Evolutionary conservation across 345 rosid genomes (phyloP).

Genomic region (Moricandia arvensis): DNA sequence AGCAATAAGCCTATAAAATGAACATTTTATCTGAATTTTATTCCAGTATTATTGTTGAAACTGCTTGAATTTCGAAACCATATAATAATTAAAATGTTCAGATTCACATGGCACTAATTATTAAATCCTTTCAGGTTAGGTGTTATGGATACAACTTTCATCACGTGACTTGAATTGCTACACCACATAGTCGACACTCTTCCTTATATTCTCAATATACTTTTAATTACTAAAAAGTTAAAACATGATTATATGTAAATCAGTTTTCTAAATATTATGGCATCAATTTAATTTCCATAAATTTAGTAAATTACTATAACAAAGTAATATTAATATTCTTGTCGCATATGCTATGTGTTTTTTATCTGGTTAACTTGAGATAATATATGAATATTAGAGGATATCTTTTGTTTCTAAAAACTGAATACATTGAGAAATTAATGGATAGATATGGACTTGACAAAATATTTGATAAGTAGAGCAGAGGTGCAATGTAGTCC

Average conservation of each 20-base stretch:
- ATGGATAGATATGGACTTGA: conserved; percentile 18
- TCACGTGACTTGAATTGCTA: conserved; percentile 21
- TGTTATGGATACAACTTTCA: neutral
- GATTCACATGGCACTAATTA: conserved; percentile 28
- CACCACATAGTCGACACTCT: conserved; percentile 14
- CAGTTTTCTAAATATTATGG: neutral
- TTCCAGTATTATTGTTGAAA: too few species aligned
- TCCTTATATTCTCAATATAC: neutral
- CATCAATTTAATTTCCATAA: neutral
- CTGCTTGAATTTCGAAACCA: conserved; percentile 4
- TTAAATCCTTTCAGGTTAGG: conserved; percentile 11
- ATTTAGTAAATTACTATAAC: neutral
- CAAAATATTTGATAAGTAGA: conserved; percentile 2
- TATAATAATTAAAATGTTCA: conserved; percentile 9
- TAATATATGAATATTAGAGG: neutral
- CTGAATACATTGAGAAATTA: neutral
- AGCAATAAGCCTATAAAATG: neutral
- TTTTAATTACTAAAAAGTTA: neutral
- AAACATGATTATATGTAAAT: neutral
- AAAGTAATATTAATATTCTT: neutral
- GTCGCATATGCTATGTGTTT: neutral
- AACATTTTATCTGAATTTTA: neutral
- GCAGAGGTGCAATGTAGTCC: conserved; percentile 33
- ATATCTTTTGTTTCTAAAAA: neutral
- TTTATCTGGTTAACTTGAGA: neutral